A percentile compares a stretch with the other conserved stretches of the same genome.
Evolutionary conservation across 1,139 yeast genomes (phyloP).

Genomic region (Debaryomyces udenii): DNA sequence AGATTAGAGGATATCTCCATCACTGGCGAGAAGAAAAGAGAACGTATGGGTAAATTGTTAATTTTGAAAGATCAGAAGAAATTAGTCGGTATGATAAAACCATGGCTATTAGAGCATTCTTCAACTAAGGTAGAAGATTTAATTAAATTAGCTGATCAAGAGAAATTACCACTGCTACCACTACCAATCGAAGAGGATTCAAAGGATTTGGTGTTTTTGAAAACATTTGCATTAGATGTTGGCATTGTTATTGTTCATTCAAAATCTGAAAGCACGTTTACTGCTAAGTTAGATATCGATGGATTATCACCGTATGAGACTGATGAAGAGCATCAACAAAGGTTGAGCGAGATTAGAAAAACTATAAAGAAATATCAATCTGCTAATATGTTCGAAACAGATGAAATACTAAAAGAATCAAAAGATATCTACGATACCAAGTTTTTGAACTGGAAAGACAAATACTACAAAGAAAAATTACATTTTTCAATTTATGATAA

Average conservation of each 20-base stretch:
- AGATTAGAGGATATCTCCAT: conserved; percentile 79
- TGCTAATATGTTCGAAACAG: conserved; percentile 67
- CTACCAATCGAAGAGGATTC: conserved; percentile 53
- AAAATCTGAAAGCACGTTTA: conserved; percentile 53
- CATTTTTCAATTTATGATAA: conserved; percentile 62
- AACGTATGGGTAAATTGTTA: conserved; percentile 64
- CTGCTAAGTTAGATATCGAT: conserved; percentile 68
- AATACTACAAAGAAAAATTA: conserved; percentile 78
- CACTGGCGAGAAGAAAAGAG: conserved; percentile 69
- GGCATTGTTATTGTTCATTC: conserved; percentile 71
- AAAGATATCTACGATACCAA: conserved; percentile 70
- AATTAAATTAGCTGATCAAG: conserved; percentile 41
- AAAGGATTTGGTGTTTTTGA: conserved; percentile 59
- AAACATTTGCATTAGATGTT: conserved; percentile 62
- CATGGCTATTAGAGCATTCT: conserved; percentile 62
- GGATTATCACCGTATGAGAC: conserved; percentile 70
- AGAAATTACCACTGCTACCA: conserved; percentile 49
- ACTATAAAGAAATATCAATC: conserved; percentile 68
- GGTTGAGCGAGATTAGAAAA: conserved; percentile 45
- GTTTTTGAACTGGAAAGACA: conserved; percentile 80
- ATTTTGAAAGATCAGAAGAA: conserved; percentile 75
- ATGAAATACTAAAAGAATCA: conserved; percentile 61
- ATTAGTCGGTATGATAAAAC: conserved; percentile 59
- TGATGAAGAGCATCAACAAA: conserved; percentile 60
- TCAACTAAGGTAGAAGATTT: conserved; percentile 32